These are phyloP conservation scores for Cyberlindnera veronae DNA, from an alignment of 805 yeast species.

Conservation along the genomic window DNA sequence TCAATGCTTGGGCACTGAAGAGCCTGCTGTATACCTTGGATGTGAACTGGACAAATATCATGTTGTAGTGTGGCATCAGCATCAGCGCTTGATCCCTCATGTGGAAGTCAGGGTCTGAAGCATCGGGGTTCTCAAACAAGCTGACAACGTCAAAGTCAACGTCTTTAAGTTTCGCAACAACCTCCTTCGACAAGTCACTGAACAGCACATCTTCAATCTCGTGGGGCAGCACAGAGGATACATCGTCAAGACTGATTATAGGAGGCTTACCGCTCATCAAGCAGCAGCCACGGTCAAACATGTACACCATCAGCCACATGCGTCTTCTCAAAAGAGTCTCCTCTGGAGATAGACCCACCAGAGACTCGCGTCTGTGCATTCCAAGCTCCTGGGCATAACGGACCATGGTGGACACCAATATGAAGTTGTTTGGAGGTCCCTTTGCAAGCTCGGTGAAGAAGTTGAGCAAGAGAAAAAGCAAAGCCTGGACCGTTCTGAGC, in stretches of 20 bases:
- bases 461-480: conserved; percentile 46
- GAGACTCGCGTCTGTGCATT: conserved; percentile 47
- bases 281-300: conserved; percentile 43
- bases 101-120: conserved; percentile 4
- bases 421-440: conserved; percentile 40
- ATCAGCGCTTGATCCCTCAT: conserved; percentile 8
- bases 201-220: conserved; percentile 12
- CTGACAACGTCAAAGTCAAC: conserved; percentile 5
- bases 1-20: conserved; percentile 20
- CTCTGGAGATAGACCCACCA: conserved; percentile 31
- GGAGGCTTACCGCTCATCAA: conserved; percentile 49
- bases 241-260: conserved; percentile 38
- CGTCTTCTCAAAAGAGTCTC: conserved; percentile 38
- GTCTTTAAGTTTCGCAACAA: conserved; percentile 6
- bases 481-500: conserved; percentile 46
- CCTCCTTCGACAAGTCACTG: not conserved
- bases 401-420: conserved; percentile 43
- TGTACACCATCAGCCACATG: conserved; percentile 49
- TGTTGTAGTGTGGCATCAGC: conserved; percentile 10
- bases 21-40: conserved; percentile 18
- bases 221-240: conserved; percentile 17
- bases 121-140: conserved; percentile 5
- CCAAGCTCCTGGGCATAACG: conserved; percentile 58
- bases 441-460: conserved; percentile 32
- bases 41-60: conserved; percentile 11